Percentiles rank a stretch among this genome's conserved stretches.
Evolutionary conservation across 176 grass and related monocot genomes (phyloP).

Genomic region (Lolium perenne): DNA sequence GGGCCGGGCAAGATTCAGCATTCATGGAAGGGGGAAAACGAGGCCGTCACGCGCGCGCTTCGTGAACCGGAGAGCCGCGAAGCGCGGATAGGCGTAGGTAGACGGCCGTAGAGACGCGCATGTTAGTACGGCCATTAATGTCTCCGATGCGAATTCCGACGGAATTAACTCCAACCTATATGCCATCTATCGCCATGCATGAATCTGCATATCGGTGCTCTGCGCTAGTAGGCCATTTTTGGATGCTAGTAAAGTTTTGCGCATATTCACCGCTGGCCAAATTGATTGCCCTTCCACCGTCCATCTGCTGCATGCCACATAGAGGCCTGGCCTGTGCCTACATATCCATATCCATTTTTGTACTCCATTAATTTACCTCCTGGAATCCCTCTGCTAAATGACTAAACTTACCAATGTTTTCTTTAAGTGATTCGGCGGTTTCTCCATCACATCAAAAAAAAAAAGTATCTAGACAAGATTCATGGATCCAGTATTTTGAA

Average conservation of each 20-base stretch:
- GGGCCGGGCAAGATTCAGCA: not conserved
- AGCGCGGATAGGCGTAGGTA: not conserved
- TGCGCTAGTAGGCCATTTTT: not conserved
- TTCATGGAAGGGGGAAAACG: conserved; percentile 19
- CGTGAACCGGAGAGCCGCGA: conserved; percentile 3
- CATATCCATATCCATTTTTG: not conserved
- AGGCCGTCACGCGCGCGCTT: not conserved
- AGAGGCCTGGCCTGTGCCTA: too few relatives aligned
- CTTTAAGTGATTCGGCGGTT: not conserved
- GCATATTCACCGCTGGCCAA: not conserved
- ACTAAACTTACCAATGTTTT: not conserved
- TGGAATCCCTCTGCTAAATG: not conserved
- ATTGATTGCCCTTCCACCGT: conserved; percentile 7
- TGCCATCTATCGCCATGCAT: not conserved
- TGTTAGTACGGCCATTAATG: conserved; percentile 21
- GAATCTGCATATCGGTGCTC: too few relatives aligned
- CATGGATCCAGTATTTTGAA: not conserved
- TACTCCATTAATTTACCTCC: not conserved
- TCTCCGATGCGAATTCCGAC: not conserved
- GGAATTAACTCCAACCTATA: not conserved
- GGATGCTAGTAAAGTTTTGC: not conserved
- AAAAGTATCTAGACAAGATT: not conserved
- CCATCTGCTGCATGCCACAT: not conserved
- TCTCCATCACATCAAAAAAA: too few relatives aligned
- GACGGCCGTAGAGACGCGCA: conserved; percentile 6